These are phyloP conservation scores for Cicer cuneatum DNA, from an alignment of 306 rosid genomes.

Conservation along the genomic window DNA sequence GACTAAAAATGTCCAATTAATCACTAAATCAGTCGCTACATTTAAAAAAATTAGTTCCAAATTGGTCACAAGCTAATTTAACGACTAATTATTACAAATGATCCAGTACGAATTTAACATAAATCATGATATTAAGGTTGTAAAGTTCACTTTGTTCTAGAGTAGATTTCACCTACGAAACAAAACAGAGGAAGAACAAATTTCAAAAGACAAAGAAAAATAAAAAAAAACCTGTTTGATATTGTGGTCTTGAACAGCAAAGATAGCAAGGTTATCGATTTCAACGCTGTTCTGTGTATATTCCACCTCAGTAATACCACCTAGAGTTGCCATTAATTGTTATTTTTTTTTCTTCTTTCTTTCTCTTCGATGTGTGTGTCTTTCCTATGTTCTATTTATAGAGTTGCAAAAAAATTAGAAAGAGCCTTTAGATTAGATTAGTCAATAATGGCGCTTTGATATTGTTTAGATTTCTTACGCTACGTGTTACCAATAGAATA, in stretches of 20 bases:
- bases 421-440: slow-evolving; percentile 2
- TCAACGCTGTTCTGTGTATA: slow-evolving; percentile 44
- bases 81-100: no score
- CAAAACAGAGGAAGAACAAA: not conserved
- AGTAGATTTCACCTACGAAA: not conserved
- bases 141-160: not conserved
- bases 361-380: not conserved
- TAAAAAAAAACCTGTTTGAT: slow-evolving; percentile 45
- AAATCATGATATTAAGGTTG: not conserved
- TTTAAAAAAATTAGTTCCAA: no score
- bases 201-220: not conserved
- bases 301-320: slow-evolving; percentile 40
- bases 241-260: slow-evolving; percentile 52
- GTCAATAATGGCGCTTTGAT: slow-evolving; percentile 12
- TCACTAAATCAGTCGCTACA: no score
- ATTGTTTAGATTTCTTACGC: not conserved
- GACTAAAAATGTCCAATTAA: no score
- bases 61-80: no score
- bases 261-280: slow-evolving; percentile 51
- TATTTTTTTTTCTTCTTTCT: no score
- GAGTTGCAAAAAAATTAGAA: not conserved
- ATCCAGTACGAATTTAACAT: not conserved
- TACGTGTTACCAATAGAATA: not conserved
- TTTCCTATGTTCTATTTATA: not conserved
- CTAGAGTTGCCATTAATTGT: slow-evolving; percentile 36